Conservation (phyloP, 2,329 filamentous ascomycete genomes). For the Trichophyton verrucosum region DNA sequence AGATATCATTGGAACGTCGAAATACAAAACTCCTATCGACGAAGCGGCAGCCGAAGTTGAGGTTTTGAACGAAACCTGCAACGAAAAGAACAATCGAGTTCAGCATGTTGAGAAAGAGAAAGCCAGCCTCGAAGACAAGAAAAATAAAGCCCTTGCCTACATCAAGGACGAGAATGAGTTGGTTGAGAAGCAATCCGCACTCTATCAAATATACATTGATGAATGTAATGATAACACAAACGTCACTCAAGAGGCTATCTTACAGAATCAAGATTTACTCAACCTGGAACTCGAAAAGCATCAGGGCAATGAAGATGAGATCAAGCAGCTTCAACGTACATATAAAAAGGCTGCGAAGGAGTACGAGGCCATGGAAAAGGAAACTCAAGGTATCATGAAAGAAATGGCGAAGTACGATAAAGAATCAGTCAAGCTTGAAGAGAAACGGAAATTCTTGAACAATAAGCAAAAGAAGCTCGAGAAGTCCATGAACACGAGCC, state of each 20-base stretch:
- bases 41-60: constrained; percentile 86
- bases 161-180: constrained; percentile 91
- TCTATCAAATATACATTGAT: constrained; percentile 84
- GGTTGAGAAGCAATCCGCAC: constrained; percentile 70
- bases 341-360: constrained; percentile 75
- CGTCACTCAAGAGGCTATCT: constrained; percentile 79
- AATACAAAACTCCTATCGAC: constrained; percentile 95
- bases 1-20: constrained; percentile 96
- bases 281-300: constrained; percentile 85
- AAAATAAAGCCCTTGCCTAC: constrained; percentile 81
- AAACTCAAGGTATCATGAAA: constrained; percentile 65
- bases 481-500: constrained; percentile 68
- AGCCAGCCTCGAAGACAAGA: constrained; percentile 85
- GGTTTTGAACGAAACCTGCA: constrained; percentile 81
- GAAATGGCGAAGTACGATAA: constrained; percentile 91
- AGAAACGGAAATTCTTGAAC: constrained; percentile 87
- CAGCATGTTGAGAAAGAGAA: constrained; percentile 98
- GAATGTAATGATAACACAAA: constrained; percentile 81
- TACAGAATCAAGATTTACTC: constrained; percentile 78
- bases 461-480: constrained; percentile 92
- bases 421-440: constrained; percentile 91
- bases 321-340: constrained; percentile 76
- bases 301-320: constrained; percentile 74
- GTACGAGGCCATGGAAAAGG: constrained; percentile 69
- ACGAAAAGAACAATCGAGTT: constrained; percentile 88